phyloP scores from a whole-genome alignment of 148 eudicot genomes.

The Rhododendron griersonianum region DNA sequence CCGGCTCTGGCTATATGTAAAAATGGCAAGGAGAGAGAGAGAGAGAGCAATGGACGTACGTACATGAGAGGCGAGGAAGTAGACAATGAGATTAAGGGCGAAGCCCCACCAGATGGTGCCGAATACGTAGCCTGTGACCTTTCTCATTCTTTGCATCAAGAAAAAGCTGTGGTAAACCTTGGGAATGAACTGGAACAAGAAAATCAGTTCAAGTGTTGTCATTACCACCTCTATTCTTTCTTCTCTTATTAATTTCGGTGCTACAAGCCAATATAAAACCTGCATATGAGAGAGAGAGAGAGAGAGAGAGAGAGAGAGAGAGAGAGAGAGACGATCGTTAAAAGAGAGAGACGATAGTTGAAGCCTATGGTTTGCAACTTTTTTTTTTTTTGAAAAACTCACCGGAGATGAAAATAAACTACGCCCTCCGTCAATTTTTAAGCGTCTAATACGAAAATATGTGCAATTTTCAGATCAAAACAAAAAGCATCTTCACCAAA shows the following conservation, averaged over 20 bases:
- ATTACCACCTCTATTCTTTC: slow-evolving; percentile 48
- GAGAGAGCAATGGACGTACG: slow-evolving; percentile 20
- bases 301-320: too few species aligned
- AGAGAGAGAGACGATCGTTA: too few species aligned
- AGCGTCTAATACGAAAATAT: too few species aligned
- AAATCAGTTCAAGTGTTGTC: slow-evolving; percentile 55
- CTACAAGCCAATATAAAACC: slow-evolving; percentile 67
- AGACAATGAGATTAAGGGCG: slow-evolving; percentile 81
- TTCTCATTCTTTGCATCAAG: slow-evolving; percentile 78
- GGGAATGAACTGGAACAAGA: slow-evolving; percentile 72
- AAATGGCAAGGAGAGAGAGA: background rate
- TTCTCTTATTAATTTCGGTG: slow-evolving; percentile 48
- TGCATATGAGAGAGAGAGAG: slow-evolving; percentile 1
- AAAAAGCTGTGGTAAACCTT: slow-evolving; percentile 67
- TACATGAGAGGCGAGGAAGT: slow-evolving; percentile 80
- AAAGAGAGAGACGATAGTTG: too few species aligned
- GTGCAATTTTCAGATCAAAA: too few species aligned
- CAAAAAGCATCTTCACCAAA: too few species aligned
- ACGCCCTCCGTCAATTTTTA: too few species aligned
- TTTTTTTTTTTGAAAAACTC: too few species aligned
- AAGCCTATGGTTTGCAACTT: too few species aligned
- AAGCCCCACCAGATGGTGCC: slow-evolving; percentile 99
- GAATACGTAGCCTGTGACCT: slow-evolving; percentile 83
- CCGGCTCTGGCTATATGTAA: too few species aligned
- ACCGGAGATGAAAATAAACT: too few species aligned